Evolutionary conservation across 495 filamentous ascomycete species (phyloP).

Genomic region (Cairneyella variabilis): DNA sequence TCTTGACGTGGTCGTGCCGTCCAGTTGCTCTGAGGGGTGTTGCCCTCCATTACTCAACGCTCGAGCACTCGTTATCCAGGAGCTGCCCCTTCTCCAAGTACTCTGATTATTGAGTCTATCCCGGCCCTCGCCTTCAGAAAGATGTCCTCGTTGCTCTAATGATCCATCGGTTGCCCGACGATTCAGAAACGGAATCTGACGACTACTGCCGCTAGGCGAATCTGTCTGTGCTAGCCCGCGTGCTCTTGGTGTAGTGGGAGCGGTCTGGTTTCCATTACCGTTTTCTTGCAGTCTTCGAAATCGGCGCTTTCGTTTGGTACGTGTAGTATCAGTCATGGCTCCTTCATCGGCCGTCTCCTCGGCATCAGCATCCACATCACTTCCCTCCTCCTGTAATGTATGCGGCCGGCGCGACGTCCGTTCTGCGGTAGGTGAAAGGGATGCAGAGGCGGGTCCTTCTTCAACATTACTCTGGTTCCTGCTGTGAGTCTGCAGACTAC

Average conservation of each 20-base stretch:
- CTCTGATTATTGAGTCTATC: constrained; percentile 60
- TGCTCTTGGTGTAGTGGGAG: constrained; percentile 58
- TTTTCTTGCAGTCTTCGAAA: constrained; percentile 39
- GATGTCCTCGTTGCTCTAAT: constrained; percentile 61
- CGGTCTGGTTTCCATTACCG: constrained; percentile 39
- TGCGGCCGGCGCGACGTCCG: constrained; percentile 37
- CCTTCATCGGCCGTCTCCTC: constrained; percentile 63
- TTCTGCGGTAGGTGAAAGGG: constrained; percentile 32
- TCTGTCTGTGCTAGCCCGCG: constrained; percentile 43
- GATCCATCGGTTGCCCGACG: constrained; percentile 67
- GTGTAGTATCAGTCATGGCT: constrained; percentile 37
- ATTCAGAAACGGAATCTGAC: constrained; percentile 51
- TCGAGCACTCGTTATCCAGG: constrained; percentile 53
- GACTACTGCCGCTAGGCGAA: constrained; percentile 45
- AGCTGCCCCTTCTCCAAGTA: constrained; percentile 50
- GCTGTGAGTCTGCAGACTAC: constrained; percentile 43
- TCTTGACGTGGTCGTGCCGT: constrained; percentile 46
- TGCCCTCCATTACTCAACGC: constrained; percentile 33
- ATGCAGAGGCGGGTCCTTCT: constrained; percentile 43
- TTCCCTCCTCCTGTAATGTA: constrained; percentile 57
- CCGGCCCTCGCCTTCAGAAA: constrained; percentile 88
- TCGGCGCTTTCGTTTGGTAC: constrained; percentile 50
- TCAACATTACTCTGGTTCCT: constrained; percentile 30
- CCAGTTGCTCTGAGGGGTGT: constrained; percentile 25
- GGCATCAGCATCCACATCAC: constrained; percentile 69